phyloP scores from a whole-genome alignment of 2,329 filamentous ascomycete species.

The Xylaria multiplex region DNA sequence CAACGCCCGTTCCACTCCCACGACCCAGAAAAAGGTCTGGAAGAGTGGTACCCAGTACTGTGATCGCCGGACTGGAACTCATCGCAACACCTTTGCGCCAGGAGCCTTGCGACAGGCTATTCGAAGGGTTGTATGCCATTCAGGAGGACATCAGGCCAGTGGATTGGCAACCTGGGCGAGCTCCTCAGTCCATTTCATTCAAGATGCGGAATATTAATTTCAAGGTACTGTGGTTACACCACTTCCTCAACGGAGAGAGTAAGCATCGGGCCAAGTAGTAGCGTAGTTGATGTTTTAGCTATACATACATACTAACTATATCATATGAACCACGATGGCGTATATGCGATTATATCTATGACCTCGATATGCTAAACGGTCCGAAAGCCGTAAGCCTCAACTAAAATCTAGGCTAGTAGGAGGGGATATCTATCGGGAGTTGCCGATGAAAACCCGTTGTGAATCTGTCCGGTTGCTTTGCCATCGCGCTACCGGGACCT shows the following conservation, averaged over 20 bases:
- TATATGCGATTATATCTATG: background rate
- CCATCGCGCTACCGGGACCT: background rate
- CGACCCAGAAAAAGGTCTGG: background rate
- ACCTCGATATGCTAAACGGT: background rate
- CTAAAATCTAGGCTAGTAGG: background rate
- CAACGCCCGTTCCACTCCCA: background rate
- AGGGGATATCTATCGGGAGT: background rate
- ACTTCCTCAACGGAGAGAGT: too few species aligned
- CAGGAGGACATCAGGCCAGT: background rate
- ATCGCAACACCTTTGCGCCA: background rate
- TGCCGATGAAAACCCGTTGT: background rate
- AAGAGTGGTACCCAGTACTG: background rate
- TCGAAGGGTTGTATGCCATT: background rate
- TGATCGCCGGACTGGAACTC: background rate
- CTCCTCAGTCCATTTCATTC: background rate
- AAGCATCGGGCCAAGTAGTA: background rate
- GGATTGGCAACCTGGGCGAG: background rate
- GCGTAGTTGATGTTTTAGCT: background rate
- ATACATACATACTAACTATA: background rate
- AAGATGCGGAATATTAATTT: background rate
- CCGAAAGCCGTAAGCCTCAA: background rate
- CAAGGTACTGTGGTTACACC: background rate
- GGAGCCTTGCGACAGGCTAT: background rate
- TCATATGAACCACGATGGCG: background rate
- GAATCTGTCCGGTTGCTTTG: background rate